These are phyloP conservation scores for Corylus americana DNA, from an alignment of 306 rosid species.

Conservation along the genomic window DNA sequence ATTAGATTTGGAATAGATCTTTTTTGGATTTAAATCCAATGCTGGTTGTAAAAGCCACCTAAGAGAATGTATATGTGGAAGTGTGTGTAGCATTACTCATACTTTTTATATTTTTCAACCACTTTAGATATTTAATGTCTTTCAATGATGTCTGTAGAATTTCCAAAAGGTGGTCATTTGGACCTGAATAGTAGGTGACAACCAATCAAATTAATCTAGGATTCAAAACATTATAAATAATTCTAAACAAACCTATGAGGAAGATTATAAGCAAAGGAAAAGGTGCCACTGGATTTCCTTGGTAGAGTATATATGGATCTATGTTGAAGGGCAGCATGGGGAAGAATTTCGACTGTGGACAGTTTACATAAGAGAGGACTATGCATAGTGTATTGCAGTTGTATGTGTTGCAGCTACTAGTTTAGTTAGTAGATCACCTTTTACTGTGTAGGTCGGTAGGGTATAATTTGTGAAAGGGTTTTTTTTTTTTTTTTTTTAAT, in stretches of 20 bases:
- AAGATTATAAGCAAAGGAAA: not conserved
- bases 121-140: not conserved
- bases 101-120: not conserved
- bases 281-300: not conserved
- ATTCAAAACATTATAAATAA: not conserved
- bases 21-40: too few species aligned
- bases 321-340: not conserved
- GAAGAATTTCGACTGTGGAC: not conserved
- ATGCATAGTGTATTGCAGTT: not conserved
- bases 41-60: too few species aligned
- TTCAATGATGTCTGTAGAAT: not conserved
- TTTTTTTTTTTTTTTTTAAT: not conserved
- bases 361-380: not conserved
- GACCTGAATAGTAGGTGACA: not conserved
- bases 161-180: not conserved
- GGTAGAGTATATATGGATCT: not conserved
- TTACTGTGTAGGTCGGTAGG: not conserved
- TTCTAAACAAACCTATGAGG: not conserved
- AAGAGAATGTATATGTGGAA: too few species aligned
- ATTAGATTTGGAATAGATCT: too few species aligned
- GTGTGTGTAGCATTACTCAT: too few species aligned
- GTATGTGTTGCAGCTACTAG: too few species aligned
- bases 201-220: not conserved
- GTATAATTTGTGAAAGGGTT: not conserved
- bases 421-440: too few species aligned